A percentile compares a stretch with the other conserved stretches of the same genome.
These are phyloP conservation scores for Hanseniaspora guilliermondii DNA, from an alignment of 805 yeast species.

Conservation along the genomic window DNA sequence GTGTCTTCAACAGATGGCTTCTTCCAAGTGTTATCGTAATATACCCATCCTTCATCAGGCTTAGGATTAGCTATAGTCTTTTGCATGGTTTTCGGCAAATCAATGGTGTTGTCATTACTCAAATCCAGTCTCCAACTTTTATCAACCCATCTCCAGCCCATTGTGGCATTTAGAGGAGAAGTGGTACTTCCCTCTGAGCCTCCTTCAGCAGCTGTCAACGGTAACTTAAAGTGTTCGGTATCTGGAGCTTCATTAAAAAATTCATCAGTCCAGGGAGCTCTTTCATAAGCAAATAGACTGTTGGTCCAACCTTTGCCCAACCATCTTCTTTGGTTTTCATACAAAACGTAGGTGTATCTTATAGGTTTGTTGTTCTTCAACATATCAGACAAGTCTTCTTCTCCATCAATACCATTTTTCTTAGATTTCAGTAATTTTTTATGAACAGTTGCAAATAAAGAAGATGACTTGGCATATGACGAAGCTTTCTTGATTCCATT, in stretches of 20 bases:
- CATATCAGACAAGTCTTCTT: conserved; percentile 18
- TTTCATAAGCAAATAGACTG: conserved; percentile 77
- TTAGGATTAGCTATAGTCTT: conserved; percentile 51
- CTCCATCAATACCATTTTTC: conserved; percentile 19
- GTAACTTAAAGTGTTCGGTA: conserved; percentile 66
- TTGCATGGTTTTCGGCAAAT: conserved; percentile 48
- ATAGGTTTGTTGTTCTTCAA: conserved; percentile 34
- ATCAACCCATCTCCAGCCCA: conserved; percentile 93
- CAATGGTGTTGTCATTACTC: conserved; percentile 76
- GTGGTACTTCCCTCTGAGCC: not conserved
- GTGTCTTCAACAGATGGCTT: conserved; percentile 79
- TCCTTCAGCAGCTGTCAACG: conserved; percentile 32
- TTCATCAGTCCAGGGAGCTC: conserved; percentile 96
- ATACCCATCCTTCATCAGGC: conserved; percentile 74
- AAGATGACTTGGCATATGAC: conserved; percentile 21
- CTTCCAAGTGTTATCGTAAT: conserved; percentile 89
- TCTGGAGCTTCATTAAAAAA: conserved; percentile 74
- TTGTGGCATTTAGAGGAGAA: conserved; percentile 38
- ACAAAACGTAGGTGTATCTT: conserved; percentile 79
- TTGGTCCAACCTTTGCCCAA: conserved; percentile 96
- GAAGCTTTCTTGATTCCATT: conserved; percentile 23
- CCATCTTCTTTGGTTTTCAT: conserved; percentile 95
- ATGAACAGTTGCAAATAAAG: conserved; percentile 34
- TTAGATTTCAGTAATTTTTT: conserved; percentile 25
- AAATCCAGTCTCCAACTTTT: conserved; percentile 81